phyloP scores from a whole-genome alignment of 148 eudicot species.

The Vaccinium myrtillus region DNA sequence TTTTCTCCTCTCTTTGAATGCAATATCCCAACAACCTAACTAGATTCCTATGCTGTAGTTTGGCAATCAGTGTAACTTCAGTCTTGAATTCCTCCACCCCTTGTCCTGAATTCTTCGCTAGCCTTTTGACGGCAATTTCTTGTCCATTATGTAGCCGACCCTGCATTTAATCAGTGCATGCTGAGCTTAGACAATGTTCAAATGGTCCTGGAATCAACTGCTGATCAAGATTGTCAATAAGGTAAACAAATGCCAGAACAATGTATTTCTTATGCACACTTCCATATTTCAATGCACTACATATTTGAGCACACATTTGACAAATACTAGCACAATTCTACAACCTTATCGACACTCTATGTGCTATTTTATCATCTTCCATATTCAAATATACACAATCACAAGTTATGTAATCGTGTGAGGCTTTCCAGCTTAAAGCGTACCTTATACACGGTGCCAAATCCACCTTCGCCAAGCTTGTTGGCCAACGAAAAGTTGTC shows the following conservation, averaged over 20 bases:
- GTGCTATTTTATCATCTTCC: neutral
- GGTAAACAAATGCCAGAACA: neutral
- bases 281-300: neutral
- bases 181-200: neutral
- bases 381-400: neutral
- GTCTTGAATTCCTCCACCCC: slow-evolving; percentile 59
- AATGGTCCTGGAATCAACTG: neutral
- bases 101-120: slow-evolving; percentile 52
- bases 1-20: neutral
- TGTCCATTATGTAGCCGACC: slow-evolving; percentile 32
- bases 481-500: slow-evolving; percentile 14
- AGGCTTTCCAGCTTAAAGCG: neutral
- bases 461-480: slow-evolving; percentile 33
- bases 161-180: slow-evolving; percentile 16
- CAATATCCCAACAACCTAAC: neutral
- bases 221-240: neutral
- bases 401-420: neutral
- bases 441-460: slow-evolving; percentile 35
- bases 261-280: neutral
- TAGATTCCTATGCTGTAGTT: neutral
- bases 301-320: neutral
- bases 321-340: neutral
- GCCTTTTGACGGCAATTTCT: slow-evolving; percentile 58
- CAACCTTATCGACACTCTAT: neutral
- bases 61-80: neutral